Conservation (phyloP, 2,329 filamentous ascomycete genomes). For the Laburnicola sp. region DNA sequence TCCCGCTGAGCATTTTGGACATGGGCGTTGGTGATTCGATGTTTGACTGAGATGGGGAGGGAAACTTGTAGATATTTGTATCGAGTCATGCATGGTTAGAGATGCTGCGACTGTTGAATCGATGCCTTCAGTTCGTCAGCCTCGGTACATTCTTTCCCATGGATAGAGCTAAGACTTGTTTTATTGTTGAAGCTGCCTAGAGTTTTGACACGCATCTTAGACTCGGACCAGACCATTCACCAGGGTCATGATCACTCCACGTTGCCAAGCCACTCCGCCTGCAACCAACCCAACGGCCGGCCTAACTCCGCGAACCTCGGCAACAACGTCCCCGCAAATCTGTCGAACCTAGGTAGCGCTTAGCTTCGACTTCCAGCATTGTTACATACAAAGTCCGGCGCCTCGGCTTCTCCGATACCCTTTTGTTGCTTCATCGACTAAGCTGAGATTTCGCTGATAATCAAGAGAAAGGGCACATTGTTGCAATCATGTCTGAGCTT, state of each 20-base stretch:
- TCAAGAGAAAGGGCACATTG: neutral
- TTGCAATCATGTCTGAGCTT: slow-evolving; percentile 38
- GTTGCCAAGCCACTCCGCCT: slow-evolving; percentile 9
- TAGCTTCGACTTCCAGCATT: slow-evolving; percentile 1
- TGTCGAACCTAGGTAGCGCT: neutral
- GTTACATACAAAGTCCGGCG: neutral
- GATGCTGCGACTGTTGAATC: no score
- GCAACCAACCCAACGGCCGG: slow-evolving; percentile 6
- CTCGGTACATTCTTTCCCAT: no score
- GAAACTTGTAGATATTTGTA: no score
- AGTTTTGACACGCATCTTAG: no score
- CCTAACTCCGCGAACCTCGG: slow-evolving; percentile 27
- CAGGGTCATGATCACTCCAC: slow-evolving; percentile 6
- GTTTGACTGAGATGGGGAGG: no score
- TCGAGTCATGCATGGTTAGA: no score
- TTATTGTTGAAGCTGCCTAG: neutral
- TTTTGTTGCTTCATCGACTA: neutral
- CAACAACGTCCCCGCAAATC: slow-evolving; percentile 17
- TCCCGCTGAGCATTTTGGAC: slow-evolving; percentile 4
- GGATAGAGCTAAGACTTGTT: neutral
- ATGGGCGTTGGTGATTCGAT: slow-evolving; percentile 1
- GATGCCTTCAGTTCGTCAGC: no score
- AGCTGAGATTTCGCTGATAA: neutral
- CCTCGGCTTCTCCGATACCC: slow-evolving; percentile 1
- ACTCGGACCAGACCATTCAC: no score